Base-by-base conservation (phyloP, 192 early-diverging fungal species). In the Coemansia reversa region DNA sequence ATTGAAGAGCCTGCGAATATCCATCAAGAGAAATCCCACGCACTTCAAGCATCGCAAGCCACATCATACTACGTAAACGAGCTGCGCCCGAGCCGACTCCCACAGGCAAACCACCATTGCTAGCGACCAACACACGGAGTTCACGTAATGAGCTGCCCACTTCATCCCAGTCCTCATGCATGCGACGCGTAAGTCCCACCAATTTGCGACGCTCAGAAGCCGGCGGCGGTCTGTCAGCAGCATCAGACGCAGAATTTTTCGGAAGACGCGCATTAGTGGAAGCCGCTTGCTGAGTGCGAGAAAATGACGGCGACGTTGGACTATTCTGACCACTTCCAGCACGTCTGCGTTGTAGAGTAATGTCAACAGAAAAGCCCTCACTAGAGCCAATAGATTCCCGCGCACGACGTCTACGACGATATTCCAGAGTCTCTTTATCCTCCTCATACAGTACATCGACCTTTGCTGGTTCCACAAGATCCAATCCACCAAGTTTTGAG, bases 1-100 rank as follows among this genome's bases (percentile, higher is more conserved):
- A 79, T 12, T 85, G 72, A 39, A 95, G 84, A 0, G 93, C 76
- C 1, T 71, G 71, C n/a, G 88, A 74, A 60, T 96, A 98, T 42
- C 90, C 90, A 20, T 83, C 71, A 4, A 67, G 32, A 27, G 39
- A 51, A 22, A 74, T 70, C 18, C 55, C 63, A 5, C 71, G 63
- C n/a, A 79, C 76, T 59, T 79, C 76, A 2, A 79, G 71, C 76
- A 79, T 74, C 0, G 76, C 76, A 53, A 79, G 76, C 76, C 76
- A 79, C 65, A 79, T 3, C 42, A 29, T 61, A 0, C 67, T 53
- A 0, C 76, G 55, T 60, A 74, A 33, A 29, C 55, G 24, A 16
- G 23, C 12, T 7, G 53, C 56, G 25, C 42, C 23, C 4, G 29
- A 29, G 39, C 47, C 42, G 18, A 3, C 23, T 39, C 65, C 65